These are phyloP conservation scores for Castanopsis chinensis DNA, from an alignment of 306 rosid genomes.

Conservation along the genomic window DNA sequence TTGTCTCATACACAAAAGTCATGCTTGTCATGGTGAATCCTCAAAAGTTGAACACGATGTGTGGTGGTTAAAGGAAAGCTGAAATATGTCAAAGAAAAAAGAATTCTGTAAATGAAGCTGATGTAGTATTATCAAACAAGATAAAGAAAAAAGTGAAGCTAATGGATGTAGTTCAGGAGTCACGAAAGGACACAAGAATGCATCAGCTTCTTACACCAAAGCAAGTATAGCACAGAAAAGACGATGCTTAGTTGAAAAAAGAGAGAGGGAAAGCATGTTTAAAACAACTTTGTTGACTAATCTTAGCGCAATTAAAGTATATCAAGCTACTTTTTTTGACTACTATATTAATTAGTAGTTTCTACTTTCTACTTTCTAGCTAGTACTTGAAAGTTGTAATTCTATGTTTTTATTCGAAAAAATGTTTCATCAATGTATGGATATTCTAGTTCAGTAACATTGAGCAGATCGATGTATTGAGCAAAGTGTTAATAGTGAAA, in stretches of 20 bases:
- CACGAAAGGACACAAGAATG: neutral
- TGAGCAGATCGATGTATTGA: too few relatives aligned
- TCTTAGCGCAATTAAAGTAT: neutral
- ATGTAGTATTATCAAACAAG: neutral
- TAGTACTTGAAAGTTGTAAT: neutral
- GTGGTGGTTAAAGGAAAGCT: neutral
- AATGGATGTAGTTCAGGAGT: too few relatives aligned
- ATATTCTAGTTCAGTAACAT: too few relatives aligned
- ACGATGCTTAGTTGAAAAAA: neutral
- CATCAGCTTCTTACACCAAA: neutral
- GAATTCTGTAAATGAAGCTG: neutral
- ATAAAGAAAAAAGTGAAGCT: too few relatives aligned
- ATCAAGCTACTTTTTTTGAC: constrained; percentile 5
- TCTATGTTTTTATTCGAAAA: neutral
- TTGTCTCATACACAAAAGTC: constrained; percentile 3
- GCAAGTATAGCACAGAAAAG: neutral
- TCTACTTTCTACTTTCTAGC: neutral
- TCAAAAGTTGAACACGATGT: constrained; percentile 6
- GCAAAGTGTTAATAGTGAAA: too few relatives aligned
- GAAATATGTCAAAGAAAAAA: neutral
- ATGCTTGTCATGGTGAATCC: neutral
- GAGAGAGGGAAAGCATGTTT: neutral
- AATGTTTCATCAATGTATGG: neutral
- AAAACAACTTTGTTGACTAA: constrained; percentile 24
- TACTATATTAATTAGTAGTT: neutral